A percentile compares a stretch with the other conserved stretches of the same genome.
Evolutionary conservation across 192 early-diverging fungal genomes (phyloP).

Genomic region (Radiomyces spectabilis): DNA sequence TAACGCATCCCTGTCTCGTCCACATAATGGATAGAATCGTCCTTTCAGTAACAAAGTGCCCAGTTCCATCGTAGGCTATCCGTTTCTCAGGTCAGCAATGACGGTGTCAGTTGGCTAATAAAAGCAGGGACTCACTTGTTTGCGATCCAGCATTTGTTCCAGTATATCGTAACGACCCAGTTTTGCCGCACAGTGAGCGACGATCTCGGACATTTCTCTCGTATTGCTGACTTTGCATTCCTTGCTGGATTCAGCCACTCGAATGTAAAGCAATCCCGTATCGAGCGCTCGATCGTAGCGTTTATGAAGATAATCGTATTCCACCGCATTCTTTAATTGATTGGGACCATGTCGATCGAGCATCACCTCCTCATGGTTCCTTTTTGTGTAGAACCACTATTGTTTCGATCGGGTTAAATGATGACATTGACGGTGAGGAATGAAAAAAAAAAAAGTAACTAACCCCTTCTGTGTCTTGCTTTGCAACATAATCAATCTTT

Average conservation of each 20-base stretch:
- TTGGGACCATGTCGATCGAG: constrained; percentile 14
- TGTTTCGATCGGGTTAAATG: background rate
- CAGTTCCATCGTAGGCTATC: constrained; percentile 9
- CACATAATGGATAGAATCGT: constrained; percentile 9
- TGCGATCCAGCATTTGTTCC: constrained; percentile 3
- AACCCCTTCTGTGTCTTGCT: constrained; percentile 17
- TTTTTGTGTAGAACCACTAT: constrained; percentile 20
- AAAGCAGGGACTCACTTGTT: constrained; percentile 4
- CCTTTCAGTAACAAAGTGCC: constrained; percentile 11
- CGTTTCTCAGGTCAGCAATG: too few relatives aligned
- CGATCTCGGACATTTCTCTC: constrained; percentile 39
- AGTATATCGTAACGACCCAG: constrained; percentile 7
- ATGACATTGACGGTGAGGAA: background rate
- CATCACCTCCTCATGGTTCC: constrained; percentile 8
- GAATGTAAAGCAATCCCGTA: constrained; percentile 6
- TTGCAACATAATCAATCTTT: constrained; percentile 11
- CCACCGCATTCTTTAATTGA: constrained; percentile 13
- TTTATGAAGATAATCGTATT: constrained; percentile 23
- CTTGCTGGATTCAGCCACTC: background rate
- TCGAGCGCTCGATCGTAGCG: constrained; percentile 14
- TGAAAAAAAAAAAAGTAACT: background rate
- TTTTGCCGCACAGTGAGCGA: constrained; percentile 29
- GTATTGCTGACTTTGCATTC: constrained; percentile 31
- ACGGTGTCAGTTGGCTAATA: too few relatives aligned
- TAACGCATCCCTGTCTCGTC: constrained; percentile 8